These are phyloP conservation scores for Fusarium tuaranense DNA, from an alignment of 2,329 filamentous ascomycete species.

Conservation along the genomic window DNA sequence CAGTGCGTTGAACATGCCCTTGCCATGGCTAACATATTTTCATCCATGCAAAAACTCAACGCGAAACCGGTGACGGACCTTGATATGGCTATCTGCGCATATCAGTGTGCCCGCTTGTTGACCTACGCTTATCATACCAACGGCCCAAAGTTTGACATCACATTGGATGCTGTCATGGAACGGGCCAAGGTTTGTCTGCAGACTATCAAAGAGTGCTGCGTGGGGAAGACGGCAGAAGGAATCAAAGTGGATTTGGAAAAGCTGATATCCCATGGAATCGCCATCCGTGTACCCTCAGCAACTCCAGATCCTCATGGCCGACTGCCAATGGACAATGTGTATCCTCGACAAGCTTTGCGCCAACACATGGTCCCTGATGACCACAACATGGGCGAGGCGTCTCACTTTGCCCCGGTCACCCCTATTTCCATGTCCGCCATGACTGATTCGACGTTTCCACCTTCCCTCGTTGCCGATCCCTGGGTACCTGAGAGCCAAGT, in stretches of 20 bases:
- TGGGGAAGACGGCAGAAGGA: slow-evolving; percentile 62
- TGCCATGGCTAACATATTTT: slow-evolving; percentile 68
- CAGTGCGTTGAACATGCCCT: slow-evolving; percentile 66
- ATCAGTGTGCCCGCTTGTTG: slow-evolving; percentile 66
- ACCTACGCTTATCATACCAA: slow-evolving; percentile 63
- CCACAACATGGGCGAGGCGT: slow-evolving; percentile 42
- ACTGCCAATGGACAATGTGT: slow-evolving; percentile 37
- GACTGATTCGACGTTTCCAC: slow-evolving; percentile 47
- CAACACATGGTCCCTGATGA: slow-evolving; percentile 43
- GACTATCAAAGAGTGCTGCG: slow-evolving; percentile 63
- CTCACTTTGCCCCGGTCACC: slow-evolving; percentile 34
- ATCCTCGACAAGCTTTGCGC: slow-evolving; percentile 38
- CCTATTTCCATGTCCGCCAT: slow-evolving; percentile 36
- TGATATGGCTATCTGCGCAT: slow-evolving; percentile 66
- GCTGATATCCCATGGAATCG: slow-evolving; percentile 60
- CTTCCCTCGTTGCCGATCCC: slow-evolving; percentile 46
- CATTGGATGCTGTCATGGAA: slow-evolving; percentile 60
- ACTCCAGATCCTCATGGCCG: slow-evolving; percentile 33
- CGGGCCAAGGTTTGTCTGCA: slow-evolving; percentile 63
- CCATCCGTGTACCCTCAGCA: slow-evolving; percentile 36
- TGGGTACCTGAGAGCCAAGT: slow-evolving; percentile 47
- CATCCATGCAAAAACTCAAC: slow-evolving; percentile 62
- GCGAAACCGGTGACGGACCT: slow-evolving; percentile 66
- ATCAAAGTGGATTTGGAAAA: slow-evolving; percentile 63
- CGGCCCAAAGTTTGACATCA: slow-evolving; percentile 57